A percentile compares a stretch with the other conserved stretches of the same genome.
phyloP scores from a whole-genome alignment of 441 rosid species.

The Aquilaria agallochum region DNA sequence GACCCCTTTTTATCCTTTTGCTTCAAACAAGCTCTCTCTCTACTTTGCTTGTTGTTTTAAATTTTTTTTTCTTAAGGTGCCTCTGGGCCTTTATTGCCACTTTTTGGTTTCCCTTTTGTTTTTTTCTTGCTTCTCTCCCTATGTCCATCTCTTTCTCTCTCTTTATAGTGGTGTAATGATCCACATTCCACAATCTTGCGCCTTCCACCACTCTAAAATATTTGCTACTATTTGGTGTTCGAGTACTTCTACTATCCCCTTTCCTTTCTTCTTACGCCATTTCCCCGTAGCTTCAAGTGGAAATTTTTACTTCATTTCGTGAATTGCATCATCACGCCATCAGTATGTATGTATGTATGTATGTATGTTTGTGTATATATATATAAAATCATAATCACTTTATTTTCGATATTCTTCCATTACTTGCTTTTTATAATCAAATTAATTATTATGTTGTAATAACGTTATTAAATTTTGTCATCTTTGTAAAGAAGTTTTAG shows the following conservation, averaged over 20 bases:
- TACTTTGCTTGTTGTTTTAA: neutral
- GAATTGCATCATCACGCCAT: too few relatives aligned
- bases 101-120: conserved; percentile 23
- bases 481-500: too few relatives aligned
- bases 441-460: too few relatives aligned
- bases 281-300: conserved; percentile 24
- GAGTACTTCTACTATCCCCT: conserved; percentile 38
- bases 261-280: conserved; percentile 86
- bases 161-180: too few relatives aligned
- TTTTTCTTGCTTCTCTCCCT: neutral
- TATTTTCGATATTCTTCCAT: too few relatives aligned
- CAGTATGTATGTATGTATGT: too few relatives aligned
- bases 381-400: too few relatives aligned
- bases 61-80: neutral
- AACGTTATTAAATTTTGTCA: too few relatives aligned
- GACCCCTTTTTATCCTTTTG: conserved; percentile 27
- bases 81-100: conserved; percentile 22
- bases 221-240: conserved; percentile 23
- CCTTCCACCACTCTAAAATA: conserved; percentile 25
- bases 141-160: neutral
- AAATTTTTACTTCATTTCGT: too few relatives aligned
- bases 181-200: too few relatives aligned
- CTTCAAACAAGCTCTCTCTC: conserved; percentile 17
- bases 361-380: too few relatives aligned
- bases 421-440: too few relatives aligned